Conservation (phyloP, 2,329 filamentous ascomycete species). For the Trichoderma atrobrunneum region DNA sequence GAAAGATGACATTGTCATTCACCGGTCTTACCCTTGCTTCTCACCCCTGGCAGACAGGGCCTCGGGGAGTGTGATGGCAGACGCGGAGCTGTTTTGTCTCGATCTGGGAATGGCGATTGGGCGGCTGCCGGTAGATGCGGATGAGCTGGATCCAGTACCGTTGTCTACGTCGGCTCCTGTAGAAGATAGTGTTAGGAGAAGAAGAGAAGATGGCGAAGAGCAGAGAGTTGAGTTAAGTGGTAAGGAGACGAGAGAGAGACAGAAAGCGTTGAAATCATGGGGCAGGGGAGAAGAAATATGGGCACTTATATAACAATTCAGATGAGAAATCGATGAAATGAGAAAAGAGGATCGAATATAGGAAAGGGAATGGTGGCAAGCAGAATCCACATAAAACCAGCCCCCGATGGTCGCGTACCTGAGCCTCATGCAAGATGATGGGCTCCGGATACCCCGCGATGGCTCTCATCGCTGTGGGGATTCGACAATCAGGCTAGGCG, state of each 20-base stretch:
- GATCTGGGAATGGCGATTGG: slow-evolving; percentile 53
- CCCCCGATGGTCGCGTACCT: background rate
- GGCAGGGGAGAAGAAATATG: background rate
- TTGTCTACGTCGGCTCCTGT: background rate
- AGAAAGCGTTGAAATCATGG: slow-evolving; percentile 5
- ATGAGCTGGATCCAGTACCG: slow-evolving; percentile 11
- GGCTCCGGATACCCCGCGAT: slow-evolving; percentile 15
- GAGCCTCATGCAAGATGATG: slow-evolving; percentile 13
- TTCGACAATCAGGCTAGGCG: slow-evolving; percentile 3
- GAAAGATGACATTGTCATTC: background rate
- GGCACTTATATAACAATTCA: background rate
- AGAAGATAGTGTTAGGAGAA: slow-evolving; percentile 9
- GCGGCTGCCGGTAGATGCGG: slow-evolving; percentile 32
- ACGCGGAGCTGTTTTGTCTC: slow-evolving; percentile 40
- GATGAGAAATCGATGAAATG: background rate
- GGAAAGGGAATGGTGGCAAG: slow-evolving; percentile 12
- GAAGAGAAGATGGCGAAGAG: slow-evolving; percentile 16
- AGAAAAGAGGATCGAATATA: background rate
- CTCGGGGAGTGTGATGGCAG: slow-evolving; percentile 44
- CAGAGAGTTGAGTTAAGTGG: slow-evolving; percentile 1
- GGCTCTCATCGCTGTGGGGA: background rate
- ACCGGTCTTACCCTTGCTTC: slow-evolving; percentile 50
- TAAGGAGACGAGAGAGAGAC: slow-evolving; percentile 12
- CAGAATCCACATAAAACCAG: slow-evolving; percentile 9
- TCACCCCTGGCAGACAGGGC: slow-evolving; percentile 59